Conservation (phyloP, 2,329 filamentous ascomycete species). For the Talaromyces funiculosus region DNA sequence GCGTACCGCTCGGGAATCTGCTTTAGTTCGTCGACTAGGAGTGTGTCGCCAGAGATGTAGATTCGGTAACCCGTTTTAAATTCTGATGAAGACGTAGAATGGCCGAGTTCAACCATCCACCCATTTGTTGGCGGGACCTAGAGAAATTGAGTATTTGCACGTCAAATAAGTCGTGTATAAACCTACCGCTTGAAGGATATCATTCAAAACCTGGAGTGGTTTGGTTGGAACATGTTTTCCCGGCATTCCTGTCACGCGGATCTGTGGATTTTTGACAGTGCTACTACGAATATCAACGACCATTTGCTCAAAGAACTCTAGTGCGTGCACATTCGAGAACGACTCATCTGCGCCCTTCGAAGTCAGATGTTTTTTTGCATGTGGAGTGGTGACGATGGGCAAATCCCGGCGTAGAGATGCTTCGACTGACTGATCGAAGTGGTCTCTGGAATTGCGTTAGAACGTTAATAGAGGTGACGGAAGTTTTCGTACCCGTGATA, state of each 20-base stretch:
- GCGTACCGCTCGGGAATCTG: conserved; percentile 54
- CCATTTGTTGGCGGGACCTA: conserved; percentile 60
- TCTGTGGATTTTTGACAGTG: conserved; percentile 29
- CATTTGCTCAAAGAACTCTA: conserved; percentile 53
- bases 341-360: conserved; percentile 41
- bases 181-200: conserved; percentile 41
- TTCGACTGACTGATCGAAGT: conserved; percentile 53
- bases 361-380: conserved; percentile 52
- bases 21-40: conserved; percentile 57
- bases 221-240: conserved; percentile 56
- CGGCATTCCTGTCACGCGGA: conserved; percentile 59
- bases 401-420: conserved; percentile 47
- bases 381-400: conserved; percentile 59
- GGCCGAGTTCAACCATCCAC: conserved; percentile 61
- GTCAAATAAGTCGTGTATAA: background rate
- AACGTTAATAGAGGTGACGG: background rate
- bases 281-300: conserved; percentile 37
- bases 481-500: conserved; percentile 49
- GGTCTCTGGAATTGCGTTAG: conserved; percentile 33
- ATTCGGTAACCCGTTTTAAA: conserved; percentile 52
- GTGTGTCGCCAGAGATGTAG: conserved; percentile 63
- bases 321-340: conserved; percentile 50
- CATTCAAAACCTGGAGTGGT: conserved; percentile 41
- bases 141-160: background rate
- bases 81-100: conserved; percentile 23